Evolutionary conservation across 2,329 filamentous ascomycete genomes (phyloP).

Genomic region (Scopulariopsis brevicaulis): DNA sequence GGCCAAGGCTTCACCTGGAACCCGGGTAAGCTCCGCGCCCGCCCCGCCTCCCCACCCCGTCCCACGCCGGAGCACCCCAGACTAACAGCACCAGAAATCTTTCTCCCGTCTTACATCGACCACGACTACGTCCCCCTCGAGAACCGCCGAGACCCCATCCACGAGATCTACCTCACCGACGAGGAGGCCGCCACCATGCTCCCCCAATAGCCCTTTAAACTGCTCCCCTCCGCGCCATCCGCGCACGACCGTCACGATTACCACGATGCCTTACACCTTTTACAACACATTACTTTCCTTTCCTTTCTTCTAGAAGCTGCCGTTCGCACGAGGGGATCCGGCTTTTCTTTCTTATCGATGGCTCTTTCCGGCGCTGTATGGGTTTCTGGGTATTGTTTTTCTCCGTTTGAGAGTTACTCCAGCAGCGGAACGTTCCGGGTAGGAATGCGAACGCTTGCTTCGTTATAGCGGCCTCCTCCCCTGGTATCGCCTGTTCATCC

Average conservation of each 20-base stretch:
- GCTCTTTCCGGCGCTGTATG: neutral
- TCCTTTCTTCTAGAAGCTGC: neutral
- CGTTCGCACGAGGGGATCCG: neutral
- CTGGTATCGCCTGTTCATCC: neutral
- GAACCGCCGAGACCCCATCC: slow-evolving; percentile 63
- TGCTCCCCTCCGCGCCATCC: neutral
- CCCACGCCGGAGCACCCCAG: neutral
- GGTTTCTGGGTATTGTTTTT: neutral
- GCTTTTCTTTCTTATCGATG: neutral
- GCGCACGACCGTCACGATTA: neutral
- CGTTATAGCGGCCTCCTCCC: neutral
- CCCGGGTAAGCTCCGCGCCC: slow-evolving; percentile 50
- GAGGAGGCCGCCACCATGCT: slow-evolving; percentile 62
- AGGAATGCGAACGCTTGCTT: neutral
- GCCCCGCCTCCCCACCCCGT: neutral
- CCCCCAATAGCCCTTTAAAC: slow-evolving; percentile 36
- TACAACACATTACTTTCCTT: neutral
- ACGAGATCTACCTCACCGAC: slow-evolving; percentile 68
- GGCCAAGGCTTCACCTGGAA: slow-evolving; percentile 80
- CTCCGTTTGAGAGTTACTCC: neutral
- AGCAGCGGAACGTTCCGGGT: neutral
- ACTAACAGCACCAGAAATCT: slow-evolving; percentile 49
- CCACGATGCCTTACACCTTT: neutral
- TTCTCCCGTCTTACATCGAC: slow-evolving; percentile 67
- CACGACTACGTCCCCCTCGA: slow-evolving; percentile 66